Conservation (phyloP, 2,329 filamentous ascomycete genomes). For the Parascedosporium putredinis region DNA sequence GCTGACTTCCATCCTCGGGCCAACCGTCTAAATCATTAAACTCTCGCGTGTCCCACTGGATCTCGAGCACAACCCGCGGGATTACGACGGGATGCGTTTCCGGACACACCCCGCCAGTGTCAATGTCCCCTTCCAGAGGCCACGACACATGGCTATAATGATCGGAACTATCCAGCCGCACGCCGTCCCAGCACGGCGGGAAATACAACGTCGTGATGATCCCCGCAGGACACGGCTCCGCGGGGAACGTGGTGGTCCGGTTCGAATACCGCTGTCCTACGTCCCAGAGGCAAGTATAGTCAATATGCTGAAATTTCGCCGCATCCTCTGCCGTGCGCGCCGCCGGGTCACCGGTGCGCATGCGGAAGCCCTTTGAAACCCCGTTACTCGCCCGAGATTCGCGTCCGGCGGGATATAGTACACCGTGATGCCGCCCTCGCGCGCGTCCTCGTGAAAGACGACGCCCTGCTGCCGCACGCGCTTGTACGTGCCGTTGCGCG, state of each 20-base stretch:
- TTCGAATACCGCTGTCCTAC: conserved; percentile 38
- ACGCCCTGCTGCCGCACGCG: conserved; percentile 25
- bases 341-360: conserved; percentile 32
- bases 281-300: conserved; percentile 34
- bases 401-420: conserved; percentile 25
- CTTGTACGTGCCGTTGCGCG: conserved; percentile 22
- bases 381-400: conserved; percentile 27
- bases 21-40: conserved; percentile 21
- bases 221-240: conserved; percentile 35
- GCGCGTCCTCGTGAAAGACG: conserved; percentile 27
- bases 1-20: conserved; percentile 19
- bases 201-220: conserved; percentile 43
- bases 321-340: conserved; percentile 19
- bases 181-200: conserved; percentile 45
- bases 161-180: conserved; percentile 36
- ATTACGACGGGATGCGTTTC: conserved; percentile 26
- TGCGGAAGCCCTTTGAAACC: conserved; percentile 37
- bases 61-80: conserved; percentile 29
- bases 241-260: conserved; percentile 39
- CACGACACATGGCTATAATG: conserved; percentile 42
- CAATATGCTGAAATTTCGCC: conserved; percentile 28
- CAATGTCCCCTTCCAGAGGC: conserved; percentile 15
- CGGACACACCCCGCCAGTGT: conserved; percentile 22
- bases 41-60: conserved; percentile 26
- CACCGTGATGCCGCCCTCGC: conserved; percentile 27